These are phyloP conservation scores for Pseudocohnilembus persalinus DNA, from an alignment of 169 alveolate species.

Conservation along the genomic window DNA sequence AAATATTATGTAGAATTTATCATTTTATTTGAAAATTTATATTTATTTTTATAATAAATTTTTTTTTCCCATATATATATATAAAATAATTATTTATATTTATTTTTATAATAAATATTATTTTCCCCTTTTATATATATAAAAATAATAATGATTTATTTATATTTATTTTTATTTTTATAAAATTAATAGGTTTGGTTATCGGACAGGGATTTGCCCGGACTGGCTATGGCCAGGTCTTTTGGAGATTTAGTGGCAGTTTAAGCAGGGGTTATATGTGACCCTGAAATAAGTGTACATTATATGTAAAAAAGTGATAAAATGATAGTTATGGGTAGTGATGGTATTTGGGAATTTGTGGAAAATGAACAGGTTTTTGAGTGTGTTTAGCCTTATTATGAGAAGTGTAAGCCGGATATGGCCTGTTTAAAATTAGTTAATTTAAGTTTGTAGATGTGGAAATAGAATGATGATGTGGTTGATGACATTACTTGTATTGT, in stretches of 20 bases:
- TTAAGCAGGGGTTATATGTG: constrained; percentile 63
- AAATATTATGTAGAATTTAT: too few relatives aligned
- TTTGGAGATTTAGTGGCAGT: constrained; percentile 76
- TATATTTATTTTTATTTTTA: too few relatives aligned
- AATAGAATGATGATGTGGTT: constrained; percentile 47
- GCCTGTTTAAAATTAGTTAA: constrained; percentile 5
- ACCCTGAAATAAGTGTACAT: constrained; percentile 71
- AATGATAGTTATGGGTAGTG: constrained; percentile 83
- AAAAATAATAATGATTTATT: too few relatives aligned
- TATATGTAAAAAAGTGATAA: constrained; percentile 74
- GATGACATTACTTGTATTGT: constrained; percentile 56
- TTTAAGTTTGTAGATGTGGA: background rate
- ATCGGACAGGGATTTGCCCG: constrained; percentile 77
- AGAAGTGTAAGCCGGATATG: constrained; percentile 9
- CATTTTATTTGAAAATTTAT: too few relatives aligned
- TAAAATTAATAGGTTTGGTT: constrained; percentile 69
- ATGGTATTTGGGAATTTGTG: constrained; percentile 88
- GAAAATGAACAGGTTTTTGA: constrained; percentile 3
- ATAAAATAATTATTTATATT: too few relatives aligned
- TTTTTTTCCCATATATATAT: too few relatives aligned
- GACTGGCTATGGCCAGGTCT: constrained; percentile 82
- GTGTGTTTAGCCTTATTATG: background rate
- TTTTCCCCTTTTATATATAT: too few relatives aligned
- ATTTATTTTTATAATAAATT: too few relatives aligned
- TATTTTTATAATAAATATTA: too few relatives aligned